A percentile compares a stretch with the other conserved stretches of the same genome.
These are phyloP conservation scores for Citrus inodora DNA, from an alignment of 345 rosid species.

Conservation along the genomic window DNA sequence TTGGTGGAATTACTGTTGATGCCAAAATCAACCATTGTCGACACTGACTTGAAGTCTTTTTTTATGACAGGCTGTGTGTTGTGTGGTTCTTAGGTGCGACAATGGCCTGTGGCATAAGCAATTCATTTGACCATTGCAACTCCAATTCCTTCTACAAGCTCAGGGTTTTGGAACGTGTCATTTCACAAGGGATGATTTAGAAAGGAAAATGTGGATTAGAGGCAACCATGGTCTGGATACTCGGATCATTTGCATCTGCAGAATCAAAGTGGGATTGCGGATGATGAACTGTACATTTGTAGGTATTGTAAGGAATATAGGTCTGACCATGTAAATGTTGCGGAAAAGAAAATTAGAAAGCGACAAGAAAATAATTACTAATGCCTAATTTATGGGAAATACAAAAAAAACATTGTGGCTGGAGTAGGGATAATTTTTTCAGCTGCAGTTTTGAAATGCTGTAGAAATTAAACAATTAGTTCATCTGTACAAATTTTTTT, in stretches of 20 bases:
- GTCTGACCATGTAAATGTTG: constrained; percentile 28
- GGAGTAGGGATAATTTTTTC: neutral
- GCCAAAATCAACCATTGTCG: neutral
- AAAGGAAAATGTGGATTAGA: neutral
- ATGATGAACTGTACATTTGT: constrained; percentile 51
- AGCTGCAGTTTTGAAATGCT: constrained; percentile 41
- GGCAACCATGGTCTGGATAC: neutral
- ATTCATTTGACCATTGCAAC: constrained; percentile 15
- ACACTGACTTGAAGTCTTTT: constrained; percentile 1
- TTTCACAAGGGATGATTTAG: neutral
- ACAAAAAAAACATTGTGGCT: constrained; percentile 19
- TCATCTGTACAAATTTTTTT: constrained; percentile 8
- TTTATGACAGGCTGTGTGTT: constrained; percentile 11
- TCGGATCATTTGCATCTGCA: constrained; percentile 3
- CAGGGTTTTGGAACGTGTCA: neutral
- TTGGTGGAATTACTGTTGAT: neutral
- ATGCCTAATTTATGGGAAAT: constrained; percentile 2
- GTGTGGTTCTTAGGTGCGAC: constrained; percentile 21
- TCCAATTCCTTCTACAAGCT: constrained; percentile 2
- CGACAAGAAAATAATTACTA: constrained; percentile 18
- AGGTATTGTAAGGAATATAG: constrained; percentile 53
- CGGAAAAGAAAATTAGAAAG: constrained; percentile 22
- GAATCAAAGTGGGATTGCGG: constrained; percentile 17
- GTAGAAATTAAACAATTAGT: constrained; percentile 1
- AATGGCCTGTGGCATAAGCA: constrained; percentile 16